Evolutionary conservation across 306 rosid genomes (phyloP).

Genomic region (Dryas octopetala): DNA sequence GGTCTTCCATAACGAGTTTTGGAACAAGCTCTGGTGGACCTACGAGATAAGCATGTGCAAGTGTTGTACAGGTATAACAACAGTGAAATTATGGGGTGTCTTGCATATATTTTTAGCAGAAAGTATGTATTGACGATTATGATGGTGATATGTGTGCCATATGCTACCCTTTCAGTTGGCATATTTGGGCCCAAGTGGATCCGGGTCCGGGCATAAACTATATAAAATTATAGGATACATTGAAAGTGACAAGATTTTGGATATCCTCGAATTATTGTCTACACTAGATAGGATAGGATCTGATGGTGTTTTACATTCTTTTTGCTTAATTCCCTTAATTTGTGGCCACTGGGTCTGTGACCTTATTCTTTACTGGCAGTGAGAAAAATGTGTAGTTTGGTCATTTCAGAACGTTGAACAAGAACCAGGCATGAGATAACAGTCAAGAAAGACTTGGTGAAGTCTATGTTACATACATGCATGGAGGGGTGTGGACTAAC

Average conservation of each 20-base stretch:
- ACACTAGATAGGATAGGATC: not conserved
- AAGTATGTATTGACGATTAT: not conserved
- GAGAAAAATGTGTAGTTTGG: not conserved
- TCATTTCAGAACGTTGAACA: slow-evolving; percentile 7
- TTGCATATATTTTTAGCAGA: not conserved
- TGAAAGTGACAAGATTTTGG: not conserved
- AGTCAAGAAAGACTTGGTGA: not conserved
- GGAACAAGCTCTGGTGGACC: not conserved
- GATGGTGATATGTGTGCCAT: not conserved
- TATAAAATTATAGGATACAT: not conserved
- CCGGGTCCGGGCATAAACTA: too few species aligned
- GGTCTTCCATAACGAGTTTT: not conserved
- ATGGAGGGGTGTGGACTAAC: too few species aligned
- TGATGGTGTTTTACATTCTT: slow-evolving; percentile 1
- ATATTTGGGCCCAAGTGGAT: too few species aligned
- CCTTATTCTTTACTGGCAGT: too few species aligned
- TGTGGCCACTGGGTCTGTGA: not conserved
- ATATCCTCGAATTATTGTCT: not conserved
- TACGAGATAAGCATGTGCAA: slow-evolving; percentile 3
- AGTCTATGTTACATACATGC: not conserved
- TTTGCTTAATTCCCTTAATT: not conserved
- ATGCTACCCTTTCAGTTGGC: not conserved
- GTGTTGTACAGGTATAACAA: not conserved
- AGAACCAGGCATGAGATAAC: not conserved
- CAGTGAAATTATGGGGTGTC: not conserved